Evolutionary conservation across 2,329 filamentous ascomycete genomes (phyloP).

Genomic region (Scleromitrula shiraiana): DNA sequence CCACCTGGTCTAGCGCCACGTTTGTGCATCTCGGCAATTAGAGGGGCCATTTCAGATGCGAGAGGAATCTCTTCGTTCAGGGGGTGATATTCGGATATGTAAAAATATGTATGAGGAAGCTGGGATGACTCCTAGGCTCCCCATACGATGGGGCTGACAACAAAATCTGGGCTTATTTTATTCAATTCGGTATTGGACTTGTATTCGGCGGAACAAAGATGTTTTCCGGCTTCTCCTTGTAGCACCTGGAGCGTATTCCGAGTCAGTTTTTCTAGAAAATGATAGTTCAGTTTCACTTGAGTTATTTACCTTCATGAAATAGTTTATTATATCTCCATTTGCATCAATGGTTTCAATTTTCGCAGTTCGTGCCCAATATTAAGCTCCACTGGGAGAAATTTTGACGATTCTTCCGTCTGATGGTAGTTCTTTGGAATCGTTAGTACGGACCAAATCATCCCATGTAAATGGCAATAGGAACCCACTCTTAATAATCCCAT

Average conservation of each 20-base stretch:
- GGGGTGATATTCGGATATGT: background rate
- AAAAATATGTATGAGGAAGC: background rate
- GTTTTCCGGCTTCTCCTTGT: background rate
- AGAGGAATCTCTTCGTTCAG: background rate
- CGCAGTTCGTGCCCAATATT: slow-evolving; percentile 5
- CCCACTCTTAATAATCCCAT: too few species aligned
- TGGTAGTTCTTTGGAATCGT: slow-evolving; percentile 1
- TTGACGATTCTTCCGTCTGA: background rate
- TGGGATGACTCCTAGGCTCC: background rate
- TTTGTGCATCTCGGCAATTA: background rate
- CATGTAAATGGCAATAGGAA: too few species aligned
- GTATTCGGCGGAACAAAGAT: background rate
- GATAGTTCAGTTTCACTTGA: background rate
- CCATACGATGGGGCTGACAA: background rate
- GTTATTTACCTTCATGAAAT: background rate
- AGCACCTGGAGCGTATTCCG: background rate
- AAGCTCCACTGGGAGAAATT: background rate
- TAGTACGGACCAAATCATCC: background rate
- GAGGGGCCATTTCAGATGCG: background rate
- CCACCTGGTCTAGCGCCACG: background rate
- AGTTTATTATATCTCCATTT: slow-evolving; percentile 17
- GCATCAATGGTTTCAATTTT: slow-evolving; percentile 15
- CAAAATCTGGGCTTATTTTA: background rate
- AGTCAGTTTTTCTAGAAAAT: background rate
- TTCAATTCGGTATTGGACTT: background rate